These are phyloP conservation scores for Cyberlindnera americana DNA, from an alignment of 805 yeast species.

Conservation along the genomic window DNA sequence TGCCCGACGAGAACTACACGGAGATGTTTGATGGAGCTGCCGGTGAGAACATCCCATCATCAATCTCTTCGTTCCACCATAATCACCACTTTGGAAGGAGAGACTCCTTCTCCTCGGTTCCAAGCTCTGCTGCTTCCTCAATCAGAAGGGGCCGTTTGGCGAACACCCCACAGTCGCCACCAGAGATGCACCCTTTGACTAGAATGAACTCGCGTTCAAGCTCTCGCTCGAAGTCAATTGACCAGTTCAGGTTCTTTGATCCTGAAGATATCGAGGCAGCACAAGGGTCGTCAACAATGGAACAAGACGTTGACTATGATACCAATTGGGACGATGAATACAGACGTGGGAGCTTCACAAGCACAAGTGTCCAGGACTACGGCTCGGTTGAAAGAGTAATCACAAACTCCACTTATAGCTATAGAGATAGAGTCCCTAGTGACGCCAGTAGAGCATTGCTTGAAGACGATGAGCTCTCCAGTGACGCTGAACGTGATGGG, in stretches of 20 bases:
- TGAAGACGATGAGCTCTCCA: slow-evolving; percentile 25
- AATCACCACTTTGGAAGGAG: slow-evolving; percentile 41
- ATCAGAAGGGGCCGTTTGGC: slow-evolving; percentile 25
- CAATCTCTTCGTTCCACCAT: slow-evolving; percentile 74
- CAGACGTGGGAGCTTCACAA: slow-evolving; percentile 33
- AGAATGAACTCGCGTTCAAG: slow-evolving; percentile 31
- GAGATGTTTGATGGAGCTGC: slow-evolving; percentile 81
- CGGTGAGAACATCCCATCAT: slow-evolving; percentile 70
- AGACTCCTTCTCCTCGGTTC: slow-evolving; percentile 13
- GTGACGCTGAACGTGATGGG: slow-evolving; percentile 35
- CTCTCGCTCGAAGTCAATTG: slow-evolving; percentile 33
- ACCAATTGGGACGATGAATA: slow-evolving; percentile 68
- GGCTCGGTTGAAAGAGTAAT: slow-evolving; percentile 23
- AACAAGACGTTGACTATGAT: slow-evolving; percentile 64
- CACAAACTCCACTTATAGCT: slow-evolving; percentile 33
- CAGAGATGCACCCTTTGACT: slow-evolving; percentile 19
- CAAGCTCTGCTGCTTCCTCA: slow-evolving; percentile 27
- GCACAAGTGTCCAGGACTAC: slow-evolving; percentile 22
- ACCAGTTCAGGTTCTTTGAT: slow-evolving; percentile 75
- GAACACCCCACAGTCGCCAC: slow-evolving; percentile 12
- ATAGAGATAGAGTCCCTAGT: slow-evolving; percentile 37
- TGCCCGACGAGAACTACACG: slow-evolving; percentile 46
- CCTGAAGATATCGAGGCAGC: slow-evolving; percentile 81
- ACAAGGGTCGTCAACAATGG: slow-evolving; percentile 80
- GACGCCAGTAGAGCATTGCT: slow-evolving; percentile 32